phyloP scores from a whole-genome alignment of 1,284 basidiomycete genomes.

The Xerocomus cyaneibrunnescens region DNA sequence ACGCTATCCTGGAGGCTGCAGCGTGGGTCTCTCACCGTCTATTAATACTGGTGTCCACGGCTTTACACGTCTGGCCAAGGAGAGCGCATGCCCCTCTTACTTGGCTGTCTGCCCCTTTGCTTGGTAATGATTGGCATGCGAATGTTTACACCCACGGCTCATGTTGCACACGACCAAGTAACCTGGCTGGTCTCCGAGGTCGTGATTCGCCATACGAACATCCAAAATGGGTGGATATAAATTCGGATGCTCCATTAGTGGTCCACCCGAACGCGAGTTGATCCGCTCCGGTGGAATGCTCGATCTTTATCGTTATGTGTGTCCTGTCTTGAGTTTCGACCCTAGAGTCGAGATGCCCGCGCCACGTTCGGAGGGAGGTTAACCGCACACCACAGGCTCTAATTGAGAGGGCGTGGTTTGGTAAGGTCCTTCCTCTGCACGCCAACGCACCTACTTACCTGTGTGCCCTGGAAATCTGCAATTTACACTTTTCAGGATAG shows the following conservation, averaged over 20 bases:
- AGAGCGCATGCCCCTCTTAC: no score
- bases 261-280: not conserved
- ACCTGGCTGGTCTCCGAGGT: not conserved
- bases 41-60: constrained; percentile 13
- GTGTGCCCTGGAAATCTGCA: constrained; percentile 26
- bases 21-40: constrained; percentile 4
- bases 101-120: not conserved
- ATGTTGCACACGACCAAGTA: constrained; percentile 6
- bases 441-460: constrained; percentile 21
- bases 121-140: no score
- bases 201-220: constrained; percentile 1
- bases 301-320: not conserved
- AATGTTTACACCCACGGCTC: not conserved
- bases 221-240: not conserved
- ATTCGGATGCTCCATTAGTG: not conserved
- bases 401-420: constrained; percentile 27
- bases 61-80: no score
- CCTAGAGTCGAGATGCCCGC: constrained; percentile 13
- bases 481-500: constrained; percentile 38
- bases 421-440: constrained; percentile 23
- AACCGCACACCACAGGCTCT: constrained; percentile 3
- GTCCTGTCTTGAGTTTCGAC: not conserved
- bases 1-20: no score
- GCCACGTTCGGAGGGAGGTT: constrained; percentile 6
- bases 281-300: constrained; percentile 11